These are phyloP conservation scores for Parastagonospora nodorum DNA, from an alignment of 2,329 filamentous ascomycete genomes.

Conservation along the genomic window DNA sequence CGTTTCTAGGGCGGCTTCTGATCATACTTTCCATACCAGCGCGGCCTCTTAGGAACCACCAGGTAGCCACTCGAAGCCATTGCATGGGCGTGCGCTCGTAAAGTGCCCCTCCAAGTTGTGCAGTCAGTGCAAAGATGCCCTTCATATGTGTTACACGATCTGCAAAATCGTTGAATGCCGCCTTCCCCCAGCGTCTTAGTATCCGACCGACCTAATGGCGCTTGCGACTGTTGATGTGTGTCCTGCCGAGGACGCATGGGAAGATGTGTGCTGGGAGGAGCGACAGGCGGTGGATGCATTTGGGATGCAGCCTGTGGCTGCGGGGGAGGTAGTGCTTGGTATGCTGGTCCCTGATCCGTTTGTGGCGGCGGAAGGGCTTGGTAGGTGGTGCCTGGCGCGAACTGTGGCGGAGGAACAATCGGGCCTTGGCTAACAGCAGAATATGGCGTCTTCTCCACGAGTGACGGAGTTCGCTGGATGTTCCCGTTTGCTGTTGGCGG, in stretches of 20 bases:
- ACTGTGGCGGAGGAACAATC: slow-evolving; percentile 19
- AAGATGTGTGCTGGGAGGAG: slow-evolving; percentile 12
- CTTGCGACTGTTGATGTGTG: slow-evolving; percentile 9
- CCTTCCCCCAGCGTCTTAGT: slow-evolving; percentile 40
- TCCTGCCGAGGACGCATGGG: slow-evolving; percentile 26
- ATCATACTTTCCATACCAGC: slow-evolving; percentile 75
- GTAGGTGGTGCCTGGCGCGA: too few species aligned
- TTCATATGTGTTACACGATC: slow-evolving; percentile 73
- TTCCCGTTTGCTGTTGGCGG: slow-evolving; percentile 17
- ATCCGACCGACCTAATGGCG: slow-evolving; percentile 35
- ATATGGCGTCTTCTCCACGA: slow-evolving; percentile 21
- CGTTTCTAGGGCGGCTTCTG: slow-evolving; percentile 63
- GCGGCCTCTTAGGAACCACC: slow-evolving; percentile 90
- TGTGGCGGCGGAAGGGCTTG: slow-evolving; percentile 15
- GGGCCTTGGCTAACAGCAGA: slow-evolving; percentile 23
- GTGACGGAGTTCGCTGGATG: slow-evolving; percentile 18
- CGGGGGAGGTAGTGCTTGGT: slow-evolving; percentile 13
- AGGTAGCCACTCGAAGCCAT: slow-evolving; percentile 74
- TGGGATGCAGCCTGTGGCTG: slow-evolving; percentile 10
- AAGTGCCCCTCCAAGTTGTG: slow-evolving; percentile 72
- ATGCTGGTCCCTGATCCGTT: slow-evolving; percentile 19
- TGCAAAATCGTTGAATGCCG: slow-evolving; percentile 71
- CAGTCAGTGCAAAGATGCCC: slow-evolving; percentile 76
- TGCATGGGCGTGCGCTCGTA: slow-evolving; percentile 67
- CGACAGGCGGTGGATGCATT: slow-evolving; percentile 2